Evolutionary conservation across 495 filamentous ascomycete genomes (phyloP), one percentile per base, ranked within the genome.

Genomic region (Immersiella caudata): DNA sequence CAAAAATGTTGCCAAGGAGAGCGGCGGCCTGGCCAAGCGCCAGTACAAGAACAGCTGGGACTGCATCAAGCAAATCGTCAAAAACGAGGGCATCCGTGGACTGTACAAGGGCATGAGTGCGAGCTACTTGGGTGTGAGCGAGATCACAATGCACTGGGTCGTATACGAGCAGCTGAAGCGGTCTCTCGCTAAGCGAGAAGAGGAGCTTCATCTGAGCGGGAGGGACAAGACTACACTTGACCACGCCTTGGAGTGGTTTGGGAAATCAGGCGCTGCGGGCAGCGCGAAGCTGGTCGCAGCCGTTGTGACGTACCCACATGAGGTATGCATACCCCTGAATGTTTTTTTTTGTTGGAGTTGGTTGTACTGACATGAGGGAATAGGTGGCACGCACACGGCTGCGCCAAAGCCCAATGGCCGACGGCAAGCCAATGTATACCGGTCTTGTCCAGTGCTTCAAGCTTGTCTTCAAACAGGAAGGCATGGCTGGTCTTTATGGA

Each of bases 31-130:
- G 4, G 74, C 78, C 9, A 78, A 79, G 24, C 84, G 92, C 7
- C 86, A 85, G 68, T 97, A 97, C 79, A 88, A 88, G 73, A 94
- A 93, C 76, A 91, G 90, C 68, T 81, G 88, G 70, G 92, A 97
- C 76, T 97, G 93, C 74, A 85, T 90, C 54, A 81, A 83, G 57
- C 90, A 97, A 78, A 87, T 94, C 6, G 57, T 96, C 67, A 85
- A 88, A 14, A 78, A 91, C 52, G 93, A 97, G 77, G 93, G 93
- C 0, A 75, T 93, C 54, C 77, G 83, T 14, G 92, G 92, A 0
- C 80, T 97, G 35, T 97, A 96, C 79, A 89, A 91, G 65, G 93
- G 93, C 20, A 85, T 97, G 72, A 92, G 88, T 71, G 93, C 93
- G 12, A 94, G 91, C 69, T 97, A 96, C 72, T 79, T 97, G 3